Evolutionary conservation across 768 basidiomycete genomes (phyloP), one percentile per base, ranked within the genome.

Genomic region (Pluteus cervinus): DNA sequence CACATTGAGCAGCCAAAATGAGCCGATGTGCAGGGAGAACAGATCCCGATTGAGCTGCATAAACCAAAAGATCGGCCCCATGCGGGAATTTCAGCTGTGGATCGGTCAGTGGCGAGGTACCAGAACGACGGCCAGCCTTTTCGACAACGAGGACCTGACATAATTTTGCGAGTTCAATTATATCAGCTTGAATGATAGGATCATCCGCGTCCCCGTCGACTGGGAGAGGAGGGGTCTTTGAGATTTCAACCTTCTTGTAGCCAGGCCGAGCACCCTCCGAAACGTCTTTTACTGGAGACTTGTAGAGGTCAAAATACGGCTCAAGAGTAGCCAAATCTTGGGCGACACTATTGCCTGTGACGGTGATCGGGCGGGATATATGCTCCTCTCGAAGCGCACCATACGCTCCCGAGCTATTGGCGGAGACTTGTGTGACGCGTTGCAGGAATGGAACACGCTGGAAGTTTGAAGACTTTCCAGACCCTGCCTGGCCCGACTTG

Each of bases 401-500:
- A 56, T 88, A 93, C 0, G 87, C 86, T 1, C 94, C 96, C 0
- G 86, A 81, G 46, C 76, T 80, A 47, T 87, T 96, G 9, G 86
- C 81, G 36, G 80, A 85, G 4, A 99, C 94, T 21, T 73, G 70
- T 18, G 83, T 75, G 18, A 84, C 78, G n/a, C 96, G 80, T 50
- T 98, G 93, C 1, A 96, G 63, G 47, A 77, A 78, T 0, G 85
- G 79, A 1, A 96, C 63, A 9, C 83, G 78, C 42, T 81, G 76
- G 54, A 91, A 94, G 61, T 83, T 91, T 66, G 75, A 74, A n/a
- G 21, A 3, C 17, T 12, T 9, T 20, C 14, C 18, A 53, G 82
- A 83, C 17, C 49, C 56, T 11, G 47, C 42, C 6, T 47, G 31
- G 16, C 48, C 48, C 22, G 57, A 16, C 7, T 55, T 53, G 44